phyloP scores from a whole-genome alignment of 2,329 filamentous ascomycete species.

The Metarhizium sp. region DNA sequence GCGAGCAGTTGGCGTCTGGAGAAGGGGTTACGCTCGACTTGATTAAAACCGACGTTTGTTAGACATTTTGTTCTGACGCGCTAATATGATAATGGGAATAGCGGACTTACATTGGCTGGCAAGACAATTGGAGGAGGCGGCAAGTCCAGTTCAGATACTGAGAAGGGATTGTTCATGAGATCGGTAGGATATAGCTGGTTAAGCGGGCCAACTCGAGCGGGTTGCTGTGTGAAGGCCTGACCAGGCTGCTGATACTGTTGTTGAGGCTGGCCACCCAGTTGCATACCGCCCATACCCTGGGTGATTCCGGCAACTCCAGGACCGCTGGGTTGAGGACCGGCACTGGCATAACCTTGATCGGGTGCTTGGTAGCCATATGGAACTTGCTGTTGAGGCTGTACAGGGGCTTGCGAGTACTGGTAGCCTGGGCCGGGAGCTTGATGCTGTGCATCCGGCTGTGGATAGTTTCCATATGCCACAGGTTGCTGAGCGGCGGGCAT shows the following conservation, averaged over 20 bases:
- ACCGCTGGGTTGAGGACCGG: constrained; percentile 14
- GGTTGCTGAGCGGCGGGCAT: constrained; percentile 31
- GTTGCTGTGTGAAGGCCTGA: constrained; percentile 18
- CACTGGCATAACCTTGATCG: constrained; percentile 52
- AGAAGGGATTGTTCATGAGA: constrained; percentile 85
- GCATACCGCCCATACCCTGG: constrained; percentile 78
- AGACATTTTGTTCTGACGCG: constrained; percentile 17
- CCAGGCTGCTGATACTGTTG: constrained; percentile 36
- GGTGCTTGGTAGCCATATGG: constrained; percentile 32
- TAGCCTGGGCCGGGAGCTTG: constrained; percentile 28
- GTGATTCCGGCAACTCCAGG: constrained; percentile 63
- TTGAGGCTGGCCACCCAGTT: constrained; percentile 50
- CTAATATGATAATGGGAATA: not conserved
- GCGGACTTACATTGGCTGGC: constrained; percentile 71
- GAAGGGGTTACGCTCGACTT: constrained; percentile 88
- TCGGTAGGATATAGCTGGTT: constrained; percentile 93
- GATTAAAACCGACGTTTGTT: constrained; percentile 17
- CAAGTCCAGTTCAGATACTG: constrained; percentile 83
- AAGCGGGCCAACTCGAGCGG: constrained; percentile 41
- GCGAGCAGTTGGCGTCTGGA: constrained; percentile 79
- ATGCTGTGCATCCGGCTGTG: constrained; percentile 35
- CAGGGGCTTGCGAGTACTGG: constrained; percentile 34
- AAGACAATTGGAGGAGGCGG: constrained; percentile 86
- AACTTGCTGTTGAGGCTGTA: constrained; percentile 33
- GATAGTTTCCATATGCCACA: constrained; percentile 50